Percentiles rank a stretch among this genome's conserved stretches.
phyloP scores from a whole-genome alignment of 2,329 filamentous ascomycete genomes.

The Didymosphaeria variabile region DNA sequence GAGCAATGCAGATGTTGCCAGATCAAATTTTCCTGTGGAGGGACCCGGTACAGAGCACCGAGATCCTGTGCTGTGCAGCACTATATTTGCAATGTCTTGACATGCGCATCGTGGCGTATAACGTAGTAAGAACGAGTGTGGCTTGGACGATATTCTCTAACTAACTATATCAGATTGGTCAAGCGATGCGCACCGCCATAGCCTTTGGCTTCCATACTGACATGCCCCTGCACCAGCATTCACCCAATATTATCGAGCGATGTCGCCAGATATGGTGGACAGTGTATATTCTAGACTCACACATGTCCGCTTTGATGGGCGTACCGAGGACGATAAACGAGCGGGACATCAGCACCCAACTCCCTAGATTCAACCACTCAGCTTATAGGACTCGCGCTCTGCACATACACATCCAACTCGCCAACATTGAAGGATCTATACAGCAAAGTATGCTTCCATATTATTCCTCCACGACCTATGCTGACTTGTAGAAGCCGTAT shows the following conservation, averaged over 20 bases:
- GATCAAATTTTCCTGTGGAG: neutral
- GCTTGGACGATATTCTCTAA: neutral
- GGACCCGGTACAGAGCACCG: neutral
- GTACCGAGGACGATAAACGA: neutral
- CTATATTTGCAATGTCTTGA: neutral
- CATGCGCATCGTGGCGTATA: conserved; percentile 1
- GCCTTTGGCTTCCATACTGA: neutral
- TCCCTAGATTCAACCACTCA: neutral
- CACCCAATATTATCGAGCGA: neutral
- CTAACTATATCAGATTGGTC: neutral
- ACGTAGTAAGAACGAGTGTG: neutral
- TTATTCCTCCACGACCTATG: neutral
- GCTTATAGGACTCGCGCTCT: neutral
- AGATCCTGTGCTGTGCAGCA: neutral
- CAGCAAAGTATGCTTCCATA: neutral
- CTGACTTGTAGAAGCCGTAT: neutral
- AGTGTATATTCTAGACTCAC: neutral
- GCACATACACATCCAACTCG: neutral
- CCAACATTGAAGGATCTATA: neutral
- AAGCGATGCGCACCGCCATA: neutral
- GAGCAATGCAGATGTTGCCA: neutral
- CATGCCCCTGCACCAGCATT: neutral
- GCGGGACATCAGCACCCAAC: neutral
- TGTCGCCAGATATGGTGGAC: neutral
- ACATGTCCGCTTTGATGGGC: neutral